A percentile compares a stretch with the other conserved stretches of the same genome.
These are phyloP conservation scores for Fagopyrum tataricum DNA, from an alignment of 148 eudicot genomes.

Conservation along the genomic window DNA sequence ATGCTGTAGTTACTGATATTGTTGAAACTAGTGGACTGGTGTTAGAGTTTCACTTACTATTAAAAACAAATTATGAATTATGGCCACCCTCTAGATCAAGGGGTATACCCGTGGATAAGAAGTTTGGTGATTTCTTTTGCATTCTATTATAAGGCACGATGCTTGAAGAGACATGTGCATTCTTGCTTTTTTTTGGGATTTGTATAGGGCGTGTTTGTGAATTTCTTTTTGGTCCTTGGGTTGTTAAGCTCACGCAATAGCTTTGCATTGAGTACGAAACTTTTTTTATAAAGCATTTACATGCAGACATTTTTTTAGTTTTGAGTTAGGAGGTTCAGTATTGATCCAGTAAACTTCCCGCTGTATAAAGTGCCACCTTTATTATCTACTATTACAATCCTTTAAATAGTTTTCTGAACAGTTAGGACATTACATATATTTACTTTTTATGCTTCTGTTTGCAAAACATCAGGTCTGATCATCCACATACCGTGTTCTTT, in stretches of 20 bases:
- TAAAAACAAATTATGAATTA: background rate
- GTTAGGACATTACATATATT: background rate
- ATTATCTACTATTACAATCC: background rate
- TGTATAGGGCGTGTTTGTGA: background rate
- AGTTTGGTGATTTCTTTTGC: background rate
- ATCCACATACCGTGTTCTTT: slow-evolving; percentile 39
- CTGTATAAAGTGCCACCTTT: background rate
- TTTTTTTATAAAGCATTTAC: background rate
- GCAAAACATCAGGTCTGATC: slow-evolving; percentile 37
- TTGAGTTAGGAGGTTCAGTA: background rate
- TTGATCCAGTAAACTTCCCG: background rate
- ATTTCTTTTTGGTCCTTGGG: background rate
- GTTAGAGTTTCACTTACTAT: background rate
- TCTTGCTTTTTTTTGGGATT: background rate
- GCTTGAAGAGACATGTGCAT: background rate
- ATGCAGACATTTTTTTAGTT: background rate
- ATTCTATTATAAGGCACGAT: background rate
- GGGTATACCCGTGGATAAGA: background rate
- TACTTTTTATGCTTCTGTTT: background rate
- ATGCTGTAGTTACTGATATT: background rate
- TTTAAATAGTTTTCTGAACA: background rate
- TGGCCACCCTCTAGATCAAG: background rate
- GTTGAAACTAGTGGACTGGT: background rate
- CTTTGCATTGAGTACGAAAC: background rate
- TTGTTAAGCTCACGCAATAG: background rate